Evolutionary conservation across 805 yeast genomes (phyloP).

Genomic region (Kregervanrija pseudodelftensis): DNA sequence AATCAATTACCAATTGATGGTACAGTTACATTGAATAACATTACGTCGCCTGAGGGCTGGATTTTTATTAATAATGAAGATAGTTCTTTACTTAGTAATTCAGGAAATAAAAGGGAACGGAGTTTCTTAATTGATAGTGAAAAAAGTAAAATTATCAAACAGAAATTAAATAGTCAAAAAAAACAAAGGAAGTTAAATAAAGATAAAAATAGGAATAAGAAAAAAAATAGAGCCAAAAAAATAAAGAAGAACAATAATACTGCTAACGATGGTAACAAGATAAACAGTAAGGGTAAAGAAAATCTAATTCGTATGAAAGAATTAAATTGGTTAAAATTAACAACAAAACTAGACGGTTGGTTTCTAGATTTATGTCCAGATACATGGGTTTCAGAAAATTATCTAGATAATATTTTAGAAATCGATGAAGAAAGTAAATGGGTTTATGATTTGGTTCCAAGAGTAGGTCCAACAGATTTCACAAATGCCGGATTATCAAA

Average conservation of each 20-base stretch:
- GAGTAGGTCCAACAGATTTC: slow-evolving; percentile 12
- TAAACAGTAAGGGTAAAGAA: no score
- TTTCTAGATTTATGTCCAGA: slow-evolving; percentile 54
- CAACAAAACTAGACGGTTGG: slow-evolving; percentile 41
- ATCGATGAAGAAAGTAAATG: slow-evolving; percentile 75
- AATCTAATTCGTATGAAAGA: no score
- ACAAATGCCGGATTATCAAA: slow-evolving; percentile 18
- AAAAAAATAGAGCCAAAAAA: no score
- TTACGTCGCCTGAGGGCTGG: slow-evolving; percentile 59
- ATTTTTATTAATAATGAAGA: slow-evolving; percentile 28
- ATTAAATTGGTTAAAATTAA: no score
- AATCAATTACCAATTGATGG: slow-evolving; percentile 24
- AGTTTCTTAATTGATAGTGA: slow-evolving; percentile 5
- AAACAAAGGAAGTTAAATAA: background rate
- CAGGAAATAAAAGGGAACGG: background rate
- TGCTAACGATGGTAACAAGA: no score
- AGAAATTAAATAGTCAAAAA: slow-evolving; percentile 2
- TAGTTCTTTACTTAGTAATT: no score
- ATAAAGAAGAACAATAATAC: no score
- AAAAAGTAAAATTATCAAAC: slow-evolving; percentile 3
- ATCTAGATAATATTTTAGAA: slow-evolving; percentile 43
- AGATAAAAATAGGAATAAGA: no score
- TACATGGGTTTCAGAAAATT: slow-evolving; percentile 52
- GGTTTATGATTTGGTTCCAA: slow-evolving; percentile 58
- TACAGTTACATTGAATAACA: slow-evolving; percentile 26